Evolutionary conservation across 2,329 filamentous ascomycete species (phyloP), one percentile per base, ranked within the genome.

Genomic region (Biscogniauxia mediterranea): DNA sequence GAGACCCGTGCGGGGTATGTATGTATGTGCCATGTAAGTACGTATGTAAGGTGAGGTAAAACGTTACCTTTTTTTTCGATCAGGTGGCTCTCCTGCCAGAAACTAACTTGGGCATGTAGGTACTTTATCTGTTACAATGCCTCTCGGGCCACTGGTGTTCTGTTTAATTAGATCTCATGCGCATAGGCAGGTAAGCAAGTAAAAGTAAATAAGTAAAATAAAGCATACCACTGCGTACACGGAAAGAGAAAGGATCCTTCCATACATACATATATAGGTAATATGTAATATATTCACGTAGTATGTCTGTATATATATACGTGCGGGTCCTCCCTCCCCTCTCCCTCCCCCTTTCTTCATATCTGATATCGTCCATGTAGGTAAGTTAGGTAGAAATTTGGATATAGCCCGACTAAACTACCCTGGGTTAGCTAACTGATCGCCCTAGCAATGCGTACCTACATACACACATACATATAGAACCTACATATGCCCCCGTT

Each of bases 91-190:
- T 32, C 7, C 7, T 32, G 11, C 28, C 15, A 46, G 38, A n/a
- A 17, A n/a, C 38, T 46, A 46, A 23, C 23, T 23, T 3, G 5
- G 23, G 23, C 5, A 23, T 23, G 23, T n/a, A n/a, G n/a, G n/a
- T n/a, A 46, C 38, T 28, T 19, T n/a, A 20, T 25, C 52, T 53
- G 15, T 25, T 3, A 23, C 52, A 61, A 55, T 56, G 28, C 49
- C 52, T 51, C 46, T 61, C 55, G 52, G 55, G 26, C 57, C n/a
- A n/a, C 19, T 51, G 46, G 51, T n/a, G 52, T 52, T 54, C n/a
- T 19, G 13, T n/a, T 17, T 46, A 9, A 46, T 46, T 46, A 66
- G 58, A 66, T 64, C 61, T 60, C 57, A 58, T 46, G 52, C 60
- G 61, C 61, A 63, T 57, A 61, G 61, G 55, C 51, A 23, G 23